phyloP scores from a whole-genome alignment of 1,139 yeast species.

The Protomyces pachydermus region DNA sequence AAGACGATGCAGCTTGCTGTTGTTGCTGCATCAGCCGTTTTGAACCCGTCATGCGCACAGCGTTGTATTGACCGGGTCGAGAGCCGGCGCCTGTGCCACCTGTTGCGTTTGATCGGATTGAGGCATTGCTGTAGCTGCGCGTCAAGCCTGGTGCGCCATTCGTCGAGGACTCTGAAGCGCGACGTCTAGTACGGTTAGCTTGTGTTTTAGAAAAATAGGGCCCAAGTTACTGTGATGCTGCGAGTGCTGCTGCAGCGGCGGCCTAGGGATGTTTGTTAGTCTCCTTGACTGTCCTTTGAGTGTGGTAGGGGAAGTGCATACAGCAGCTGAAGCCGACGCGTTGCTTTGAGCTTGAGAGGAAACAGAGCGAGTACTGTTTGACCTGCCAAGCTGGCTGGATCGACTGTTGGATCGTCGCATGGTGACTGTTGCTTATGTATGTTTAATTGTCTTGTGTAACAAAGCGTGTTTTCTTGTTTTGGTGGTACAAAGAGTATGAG shows the following conservation, averaged over 20 bases:
- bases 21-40: constrained; percentile 7
- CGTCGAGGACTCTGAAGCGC: not conserved
- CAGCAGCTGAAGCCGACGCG: constrained; percentile 19
- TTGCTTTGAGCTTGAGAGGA: constrained; percentile 16
- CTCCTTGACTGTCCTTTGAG: too few species aligned
- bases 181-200: not conserved
- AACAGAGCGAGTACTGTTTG: constrained; percentile 12
- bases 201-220: not conserved
- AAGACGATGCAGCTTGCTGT: not conserved
- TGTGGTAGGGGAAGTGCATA: not conserved
- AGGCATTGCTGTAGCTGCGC: constrained; percentile 10
- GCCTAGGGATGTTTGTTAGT: constrained; percentile 1
- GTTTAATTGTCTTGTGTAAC: not conserved
- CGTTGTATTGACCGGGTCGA: constrained; percentile 21
- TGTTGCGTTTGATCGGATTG: constrained; percentile 2
- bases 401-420: not conserved
- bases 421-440: not conserved
- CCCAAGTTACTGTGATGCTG: constrained; percentile 10
- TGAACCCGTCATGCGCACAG: constrained; percentile 23
- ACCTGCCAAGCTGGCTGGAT: constrained; percentile 2
- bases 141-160: not conserved
- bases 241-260: constrained; percentile 25
- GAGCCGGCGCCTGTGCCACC: constrained; percentile 1
- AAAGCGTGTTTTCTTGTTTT: not conserved
- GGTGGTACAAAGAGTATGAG: not conserved